Conservation (phyloP, 352 stramenopile species). For the Phytophthora agathidicida region DNA sequence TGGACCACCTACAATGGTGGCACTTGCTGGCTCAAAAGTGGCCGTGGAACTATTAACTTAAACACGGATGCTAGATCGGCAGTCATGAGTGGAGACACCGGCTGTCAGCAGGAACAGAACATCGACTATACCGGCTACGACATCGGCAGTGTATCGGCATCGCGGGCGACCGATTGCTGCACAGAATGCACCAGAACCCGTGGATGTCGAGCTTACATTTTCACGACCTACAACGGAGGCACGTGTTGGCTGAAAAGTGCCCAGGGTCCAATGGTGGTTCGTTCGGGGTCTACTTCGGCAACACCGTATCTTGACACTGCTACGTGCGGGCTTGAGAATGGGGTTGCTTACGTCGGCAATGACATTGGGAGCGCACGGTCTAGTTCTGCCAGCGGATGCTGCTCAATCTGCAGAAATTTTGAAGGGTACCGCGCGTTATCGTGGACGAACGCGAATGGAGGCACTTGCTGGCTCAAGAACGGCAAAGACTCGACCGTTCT, state of each 20-base stretch:
- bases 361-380: conserved; percentile 32
- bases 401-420: conserved; percentile 28
- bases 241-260: conserved; percentile 39
- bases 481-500: conserved; percentile 15
- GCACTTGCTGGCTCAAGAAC: conserved; percentile 60
- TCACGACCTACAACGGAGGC: conserved; percentile 27
- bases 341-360: conserved; percentile 32
- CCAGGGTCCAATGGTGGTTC: conserved; percentile 29
- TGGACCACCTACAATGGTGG: conserved; percentile 51
- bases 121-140: conserved; percentile 30
- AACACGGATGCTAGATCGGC: conserved; percentile 31
- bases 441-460: conserved; percentile 53
- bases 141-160: conserved; percentile 13
- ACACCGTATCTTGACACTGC: conserved; percentile 7
- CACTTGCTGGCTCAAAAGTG: conserved; percentile 41
- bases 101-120: conserved; percentile 9
- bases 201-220: conserved; percentile 43
- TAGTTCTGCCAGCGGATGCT: conserved; percentile 13
- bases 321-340: conserved; percentile 35
- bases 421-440: conserved; percentile 46
- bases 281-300: conserved; percentile 14
- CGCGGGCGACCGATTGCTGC: conserved; percentile 21
- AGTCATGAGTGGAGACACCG: conserved; percentile 3
- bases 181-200: conserved; percentile 10
- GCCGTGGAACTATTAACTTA: conserved; percentile 19